Evolutionary conservation across 2,329 filamentous ascomycete species (phyloP), one percentile per base, ranked within the genome.

Genomic region (Chaetomium globosum): DNA sequence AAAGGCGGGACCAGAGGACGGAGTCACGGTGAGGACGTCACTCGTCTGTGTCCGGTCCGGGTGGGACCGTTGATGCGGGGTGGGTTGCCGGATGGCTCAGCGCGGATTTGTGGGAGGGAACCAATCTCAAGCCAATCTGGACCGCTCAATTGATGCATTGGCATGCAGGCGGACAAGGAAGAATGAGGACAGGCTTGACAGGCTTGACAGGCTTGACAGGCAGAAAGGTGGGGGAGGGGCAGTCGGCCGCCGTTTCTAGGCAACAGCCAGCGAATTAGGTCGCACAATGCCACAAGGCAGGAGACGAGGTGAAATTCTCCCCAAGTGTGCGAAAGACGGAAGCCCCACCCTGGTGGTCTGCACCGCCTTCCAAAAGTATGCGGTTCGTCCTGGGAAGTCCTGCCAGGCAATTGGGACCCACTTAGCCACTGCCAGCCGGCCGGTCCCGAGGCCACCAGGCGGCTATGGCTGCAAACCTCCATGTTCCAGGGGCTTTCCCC

Each of bases 381-480:
- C 55, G 54, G 26, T 6, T 36, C 9, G 43, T 13, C 46, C 39
- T 43, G 39, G 39, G 33, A 36, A 16, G 39, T n/a, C 39, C 33
- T 46, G 54, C n/a, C 55, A 59, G 67, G 54, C 60, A 46, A 39
- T 54, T 10, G 21, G 28, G 33, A 21, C 33, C n/a, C 31, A 13
- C 58, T 36, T 36, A 10, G 9, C 33, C 33, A 36, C 33, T 58
- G 49, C 56, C 49, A 59, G 68, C 59, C 59, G 60, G 59, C 65
- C 52, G 28, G 19, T 52, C 43, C 46, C 58, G 64, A 68, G 67
- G 67, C 67, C 64, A 60, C 65, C 63, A 61, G 62, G 68, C 68
- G 68, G 65, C 68, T 69, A 66, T 66, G 61, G 60, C 52, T 53
- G 33, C 62, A n/a, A 58, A 36, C 12, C 33, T 21, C 4, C 19